Base-by-base conservation (phyloP, 768 basidiomycete genomes). In the Lactarius akahatsu region DNA sequence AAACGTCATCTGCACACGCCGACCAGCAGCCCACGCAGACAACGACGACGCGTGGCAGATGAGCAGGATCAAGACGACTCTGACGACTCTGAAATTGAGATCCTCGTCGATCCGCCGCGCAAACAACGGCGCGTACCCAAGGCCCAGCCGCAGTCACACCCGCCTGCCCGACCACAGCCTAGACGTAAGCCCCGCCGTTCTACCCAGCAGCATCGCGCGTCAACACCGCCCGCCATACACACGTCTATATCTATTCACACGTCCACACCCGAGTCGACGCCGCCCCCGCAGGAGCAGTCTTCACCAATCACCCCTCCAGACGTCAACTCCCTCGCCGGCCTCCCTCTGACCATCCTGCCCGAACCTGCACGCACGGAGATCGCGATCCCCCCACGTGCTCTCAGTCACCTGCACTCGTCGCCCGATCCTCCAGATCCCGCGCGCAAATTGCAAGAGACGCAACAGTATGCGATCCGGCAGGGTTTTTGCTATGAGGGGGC, bases 401-500 rank as follows among this genome's bases (percentile, higher is more conserved):
- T 67, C 1, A 67, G 30, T 10, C 32, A 63, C 50, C 57, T 67
- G 20, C 61, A 59, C 13, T 2, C 62, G 1, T 38, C 41, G 23
- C 50, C 61, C 5, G 30, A 13, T 28, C 62, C 66, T 6, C 45
- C 61, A 26, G 36, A 57, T 50, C 26, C n/a, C n/a, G 45, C 10
- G 10, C 40, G 11, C 16, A 28, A 11, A 16, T 23, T 18, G n/a
- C 2, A 32, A 16, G 18, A 28, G n/a, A 30, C 3, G 40, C 20
- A 50, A 2, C 45, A 18, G 26, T 4, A n/a, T 9, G 41, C n/a
- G 3, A 20, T 38, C 52, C 32, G 38, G 62, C 62, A 59, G 66
- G 66, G 16, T 67, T 67, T 67, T 67, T 26, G 43, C 16, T 3
- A 58, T 66, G 65, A 66, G 65, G 65, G 32, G 61, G 16, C 65